Percentiles rank a stretch among this genome's conserved stretches.
Conservation (phyloP, 1,284 basidiomycete species). For the Apiotrichum sp. region DNA sequence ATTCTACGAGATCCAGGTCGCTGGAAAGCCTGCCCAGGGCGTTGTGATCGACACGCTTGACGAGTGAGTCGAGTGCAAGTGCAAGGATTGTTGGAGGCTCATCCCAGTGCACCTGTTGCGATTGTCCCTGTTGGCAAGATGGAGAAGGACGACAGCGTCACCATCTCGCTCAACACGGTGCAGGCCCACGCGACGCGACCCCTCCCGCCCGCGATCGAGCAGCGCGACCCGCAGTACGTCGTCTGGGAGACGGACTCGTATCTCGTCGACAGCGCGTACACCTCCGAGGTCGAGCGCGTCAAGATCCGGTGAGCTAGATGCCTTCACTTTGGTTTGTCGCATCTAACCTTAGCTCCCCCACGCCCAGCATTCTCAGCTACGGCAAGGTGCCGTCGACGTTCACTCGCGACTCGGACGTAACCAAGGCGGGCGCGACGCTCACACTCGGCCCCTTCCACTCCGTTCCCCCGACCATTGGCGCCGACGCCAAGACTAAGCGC, state of each 20-base stretch:
- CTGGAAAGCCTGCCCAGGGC: slow-evolving; percentile 56
- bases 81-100: not conserved
- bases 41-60: slow-evolving; percentile 13
- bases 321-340: too few relatives aligned
- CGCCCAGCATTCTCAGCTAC: slow-evolving; percentile 62
- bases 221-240: slow-evolving; percentile 73
- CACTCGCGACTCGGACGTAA: slow-evolving; percentile 46
- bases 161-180: slow-evolving; percentile 67
- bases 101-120: slow-evolving; percentile 29
- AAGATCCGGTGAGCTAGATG: slow-evolving; percentile 64
- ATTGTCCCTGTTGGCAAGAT: slow-evolving; percentile 29
- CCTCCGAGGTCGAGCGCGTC: slow-evolving; percentile 70
- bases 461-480: slow-evolving; percentile 56
- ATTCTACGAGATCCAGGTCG: slow-evolving; percentile 64
- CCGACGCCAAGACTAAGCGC: slow-evolving; percentile 52
- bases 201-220: slow-evolving; percentile 65
- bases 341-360: slow-evolving; percentile 53
- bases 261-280: slow-evolving; percentile 70
- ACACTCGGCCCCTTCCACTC: slow-evolving; percentile 82
- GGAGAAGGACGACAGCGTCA: slow-evolving; percentile 57
- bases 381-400: slow-evolving; percentile 50
- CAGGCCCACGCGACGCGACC: slow-evolving; percentile 69
- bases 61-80: slow-evolving; percentile 16
- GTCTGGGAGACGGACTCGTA: slow-evolving; percentile 65
- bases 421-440: slow-evolving; percentile 71